A percentile compares a stretch with the other conserved stretches of the same genome.
Conservation (phyloP, 2,329 filamentous ascomycete species). For the Aureobasidium sp. region DNA sequence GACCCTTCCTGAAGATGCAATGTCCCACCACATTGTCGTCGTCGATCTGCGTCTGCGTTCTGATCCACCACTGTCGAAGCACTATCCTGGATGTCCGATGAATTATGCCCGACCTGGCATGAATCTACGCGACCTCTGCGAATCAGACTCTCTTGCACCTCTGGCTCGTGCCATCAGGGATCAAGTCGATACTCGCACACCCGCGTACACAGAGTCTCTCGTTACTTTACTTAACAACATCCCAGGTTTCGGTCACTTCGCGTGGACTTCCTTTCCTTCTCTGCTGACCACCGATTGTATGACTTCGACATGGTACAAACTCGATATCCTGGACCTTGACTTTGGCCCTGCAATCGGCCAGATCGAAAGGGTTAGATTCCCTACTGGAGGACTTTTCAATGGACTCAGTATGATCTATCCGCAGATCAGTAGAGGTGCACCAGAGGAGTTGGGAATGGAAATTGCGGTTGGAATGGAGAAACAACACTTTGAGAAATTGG, state of each 20-base stretch:
- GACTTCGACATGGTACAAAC: conserved; percentile 13
- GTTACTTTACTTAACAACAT: neutral
- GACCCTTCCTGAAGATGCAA: neutral
- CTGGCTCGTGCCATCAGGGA: neutral
- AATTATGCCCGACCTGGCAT: conserved; percentile 8
- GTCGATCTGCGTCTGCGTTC: conserved; percentile 9
- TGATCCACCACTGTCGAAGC: neutral
- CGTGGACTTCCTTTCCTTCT: neutral
- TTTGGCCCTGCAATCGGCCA: neutral
- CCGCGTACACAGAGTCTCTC: neutral
- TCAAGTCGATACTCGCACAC: neutral
- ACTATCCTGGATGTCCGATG: conserved; percentile 8
- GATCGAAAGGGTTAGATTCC: neutral
- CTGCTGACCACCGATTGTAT: conserved; percentile 1
- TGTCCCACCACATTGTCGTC: conserved; percentile 3
- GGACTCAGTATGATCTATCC: neutral
- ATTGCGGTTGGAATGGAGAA: conserved; percentile 6
- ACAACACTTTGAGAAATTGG: conserved; percentile 2
- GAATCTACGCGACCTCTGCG: neutral
- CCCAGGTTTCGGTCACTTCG: neutral
- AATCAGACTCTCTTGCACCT: neutral
- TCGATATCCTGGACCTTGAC: neutral
- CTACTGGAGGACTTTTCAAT: neutral
- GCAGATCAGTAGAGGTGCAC: neutral
- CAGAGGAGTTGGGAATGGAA: conserved; percentile 2